Base-by-base conservation (phyloP, 2,329 filamentous ascomycete species). In the Ceratocystis destructans region DNA sequence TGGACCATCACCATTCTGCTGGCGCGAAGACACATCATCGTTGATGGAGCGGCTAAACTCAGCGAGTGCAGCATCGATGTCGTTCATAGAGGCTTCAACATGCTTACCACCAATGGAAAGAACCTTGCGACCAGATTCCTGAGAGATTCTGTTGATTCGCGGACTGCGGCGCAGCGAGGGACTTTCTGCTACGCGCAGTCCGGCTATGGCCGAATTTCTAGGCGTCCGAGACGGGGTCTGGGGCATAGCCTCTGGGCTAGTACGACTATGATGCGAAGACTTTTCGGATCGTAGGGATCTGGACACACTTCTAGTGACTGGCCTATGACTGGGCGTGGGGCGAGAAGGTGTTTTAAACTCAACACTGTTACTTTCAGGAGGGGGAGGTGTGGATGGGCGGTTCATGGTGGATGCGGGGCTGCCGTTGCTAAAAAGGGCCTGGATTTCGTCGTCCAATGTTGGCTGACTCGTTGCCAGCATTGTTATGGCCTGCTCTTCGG, bases 381-480 rank as follows among this genome's bases (percentile, higher is more conserved):
- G 28, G 3, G 73, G 70, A 68, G 79, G 83, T 3, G 79, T 85
- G 64, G 77, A 85, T 64, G 75, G 79, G 70, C 80, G 73, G 70
- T 72, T 69, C 3, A 61, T 33, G 8, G 25, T 25, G 22, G 44
- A 57, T 41, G 76, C 77, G 69, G 75, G 81, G 71, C 77, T 87
- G 66, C 86, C 85, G 71, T 77, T 87, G 66, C 86, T 84, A 71
- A 94, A 92, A 3, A 94, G 79, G 62, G 82, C 79, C 50, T 84
- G 81, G 5, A 88, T 74, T 48, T 70, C 68, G 22, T 68, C 61
- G 68, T 85, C 82, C 59, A 63, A 20, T 45, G 65, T 28, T 10
- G 44, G 12, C 17, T 63, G 61, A 20, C 28, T 59, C 5, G 55
- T n/a, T n/a, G 28, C 20, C 15, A 59, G 8, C 25, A 59, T 31